These are phyloP conservation scores for Pseudonectria buxi DNA, from an alignment of 2,329 filamentous ascomycete genomes.

Conservation along the genomic window DNA sequence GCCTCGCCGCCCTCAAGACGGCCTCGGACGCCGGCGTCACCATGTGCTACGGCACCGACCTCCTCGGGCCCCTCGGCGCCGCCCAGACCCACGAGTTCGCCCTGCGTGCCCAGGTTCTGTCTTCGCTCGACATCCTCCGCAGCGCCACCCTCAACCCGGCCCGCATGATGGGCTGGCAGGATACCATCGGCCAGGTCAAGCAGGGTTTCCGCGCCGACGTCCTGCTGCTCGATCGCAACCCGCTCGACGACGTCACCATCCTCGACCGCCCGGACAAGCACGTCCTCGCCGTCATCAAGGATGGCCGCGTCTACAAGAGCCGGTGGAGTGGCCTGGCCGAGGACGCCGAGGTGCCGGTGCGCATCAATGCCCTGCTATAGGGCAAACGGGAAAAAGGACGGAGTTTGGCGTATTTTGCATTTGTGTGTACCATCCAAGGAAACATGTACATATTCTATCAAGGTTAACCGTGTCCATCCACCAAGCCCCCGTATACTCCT, in stretches of 20 bases:
- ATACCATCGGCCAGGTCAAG: slow-evolving; percentile 41
- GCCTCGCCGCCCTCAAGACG: slow-evolving; percentile 40
- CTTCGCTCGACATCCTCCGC: slow-evolving; percentile 15
- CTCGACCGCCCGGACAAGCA: slow-evolving; percentile 40
- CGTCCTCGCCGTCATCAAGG: slow-evolving; percentile 46
- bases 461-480: too few relatives aligned
- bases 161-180: slow-evolving; percentile 37
- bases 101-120: slow-evolving; percentile 17
- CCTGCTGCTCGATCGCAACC: slow-evolving; percentile 43
- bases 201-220: slow-evolving; percentile 45
- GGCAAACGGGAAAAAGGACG: too few relatives aligned
- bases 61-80: slow-evolving; percentile 22
- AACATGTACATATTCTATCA: too few relatives aligned
- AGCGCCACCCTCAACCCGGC: slow-evolving; percentile 40
- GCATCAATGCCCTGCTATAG: slow-evolving; percentile 4
- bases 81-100: slow-evolving; percentile 27
- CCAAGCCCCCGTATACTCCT: too few relatives aligned
- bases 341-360: slow-evolving; percentile 9
- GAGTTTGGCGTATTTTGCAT: too few relatives aligned
- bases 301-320: slow-evolving; percentile 29
- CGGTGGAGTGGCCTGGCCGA: slow-evolving; percentile 13
- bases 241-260: slow-evolving; percentile 46
- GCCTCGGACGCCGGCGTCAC: slow-evolving; percentile 44
- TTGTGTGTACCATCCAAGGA: neutral
- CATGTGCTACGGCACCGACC: slow-evolving; percentile 45